Conservation (phyloP, 2,329 filamentous ascomycete species). For the Aureobasidium lini region DNA sequence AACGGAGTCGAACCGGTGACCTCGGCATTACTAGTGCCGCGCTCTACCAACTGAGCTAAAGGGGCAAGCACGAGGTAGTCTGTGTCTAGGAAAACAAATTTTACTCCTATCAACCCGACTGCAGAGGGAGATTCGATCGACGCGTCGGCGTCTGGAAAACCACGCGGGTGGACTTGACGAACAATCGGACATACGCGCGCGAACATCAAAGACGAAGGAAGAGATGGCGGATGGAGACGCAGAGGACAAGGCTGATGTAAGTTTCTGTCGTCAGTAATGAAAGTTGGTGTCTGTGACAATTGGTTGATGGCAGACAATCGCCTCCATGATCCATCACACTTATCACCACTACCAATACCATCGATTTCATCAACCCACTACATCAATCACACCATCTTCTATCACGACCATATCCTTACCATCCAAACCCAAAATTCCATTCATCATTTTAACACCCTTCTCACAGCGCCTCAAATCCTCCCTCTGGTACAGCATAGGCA, state of each 20-base stretch:
- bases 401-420: neutral
- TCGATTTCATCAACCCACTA: neutral
- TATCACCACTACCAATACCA: neutral
- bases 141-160: neutral
- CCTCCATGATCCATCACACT: neutral
- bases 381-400: neutral
- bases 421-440: neutral
- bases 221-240: neutral
- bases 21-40: neutral
- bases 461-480: conserved; percentile 71
- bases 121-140: too few species aligned
- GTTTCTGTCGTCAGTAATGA: neutral
- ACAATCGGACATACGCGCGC: too few species aligned
- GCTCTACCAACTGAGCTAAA: conserved; percentile 7
- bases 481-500: conserved; percentile 75
- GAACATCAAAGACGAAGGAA: neutral
- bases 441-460: neutral
- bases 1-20: neutral
- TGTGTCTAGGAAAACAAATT: too few species aligned
- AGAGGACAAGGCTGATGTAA: neutral
- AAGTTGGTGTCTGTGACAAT: too few species aligned
- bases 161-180: too few species aligned
- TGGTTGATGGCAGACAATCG: too few species aligned
- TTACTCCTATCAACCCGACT: too few species aligned
- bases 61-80: neutral